A percentile compares a stretch with the other conserved stretches of the same genome.
phyloP scores from a whole-genome alignment of 768 basidiomycete genomes.

The Paxillus ammoniavirescens region DNA sequence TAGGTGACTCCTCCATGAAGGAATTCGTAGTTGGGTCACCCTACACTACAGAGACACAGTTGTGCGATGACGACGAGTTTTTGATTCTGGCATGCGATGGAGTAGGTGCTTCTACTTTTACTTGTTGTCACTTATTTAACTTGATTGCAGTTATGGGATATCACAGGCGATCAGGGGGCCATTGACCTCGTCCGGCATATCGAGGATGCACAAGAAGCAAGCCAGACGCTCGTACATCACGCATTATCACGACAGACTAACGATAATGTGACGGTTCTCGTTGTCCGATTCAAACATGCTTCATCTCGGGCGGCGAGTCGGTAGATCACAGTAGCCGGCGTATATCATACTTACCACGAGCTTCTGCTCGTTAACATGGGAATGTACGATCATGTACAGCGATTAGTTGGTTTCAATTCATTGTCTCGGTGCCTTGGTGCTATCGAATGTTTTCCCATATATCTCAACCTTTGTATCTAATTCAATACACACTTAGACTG shows the following conservation, averaged over 20 bases:
- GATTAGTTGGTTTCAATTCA: background rate
- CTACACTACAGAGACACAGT: slow-evolving; percentile 95
- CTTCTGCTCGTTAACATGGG: no score
- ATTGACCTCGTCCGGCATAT: slow-evolving; percentile 78
- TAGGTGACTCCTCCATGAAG: slow-evolving; percentile 98
- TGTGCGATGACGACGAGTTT: slow-evolving; percentile 91
- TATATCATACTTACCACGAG: no score
- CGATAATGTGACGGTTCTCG: slow-evolving; percentile 92
- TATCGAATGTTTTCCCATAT: no score
- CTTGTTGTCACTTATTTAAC: slow-evolving; percentile 5
- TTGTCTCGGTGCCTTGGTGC: background rate
- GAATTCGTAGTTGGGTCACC: slow-evolving; percentile 98
- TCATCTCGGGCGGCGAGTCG: slow-evolving; percentile 11
- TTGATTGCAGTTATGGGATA: slow-evolving; percentile 85
- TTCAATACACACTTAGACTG: no score
- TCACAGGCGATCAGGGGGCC: slow-evolving; percentile 86
- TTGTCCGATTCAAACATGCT: slow-evolving; percentile 70
- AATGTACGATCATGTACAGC: no score
- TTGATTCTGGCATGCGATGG: slow-evolving; percentile 97
- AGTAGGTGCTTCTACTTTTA: slow-evolving; percentile 48
- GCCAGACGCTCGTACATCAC: slow-evolving; percentile 73
- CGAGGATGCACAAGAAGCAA: slow-evolving; percentile 81
- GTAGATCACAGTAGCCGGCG: slow-evolving; percentile 2
- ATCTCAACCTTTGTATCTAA: no score
- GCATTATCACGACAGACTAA: slow-evolving; percentile 87